A percentile compares a stretch with the other conserved stretches of the same genome.
phyloP scores from a whole-genome alignment of 2,329 filamentous ascomycete genomes.

The Lasiodiplodia citricola region DNA sequence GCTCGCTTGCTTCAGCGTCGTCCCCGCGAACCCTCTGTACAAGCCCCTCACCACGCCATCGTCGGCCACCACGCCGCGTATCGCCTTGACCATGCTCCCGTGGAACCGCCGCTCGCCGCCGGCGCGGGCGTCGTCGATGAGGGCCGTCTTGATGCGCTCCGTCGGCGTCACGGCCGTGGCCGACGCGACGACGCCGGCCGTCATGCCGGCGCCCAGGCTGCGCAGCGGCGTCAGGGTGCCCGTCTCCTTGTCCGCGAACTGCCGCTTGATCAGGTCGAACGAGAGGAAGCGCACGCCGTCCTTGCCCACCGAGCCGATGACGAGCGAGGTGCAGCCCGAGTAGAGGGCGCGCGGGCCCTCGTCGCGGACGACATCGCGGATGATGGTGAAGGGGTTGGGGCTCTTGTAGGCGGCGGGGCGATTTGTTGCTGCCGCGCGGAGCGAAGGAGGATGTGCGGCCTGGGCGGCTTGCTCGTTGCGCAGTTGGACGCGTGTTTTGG shows the following conservation, averaged over 20 bases:
- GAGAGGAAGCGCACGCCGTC: conserved; percentile 70
- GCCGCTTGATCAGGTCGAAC: conserved; percentile 68
- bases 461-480: conserved; percentile 39
- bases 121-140: conserved; percentile 65
- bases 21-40: conserved; percentile 65
- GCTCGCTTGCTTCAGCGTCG: conserved; percentile 66
- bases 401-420: neutral
- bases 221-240: conserved; percentile 79
- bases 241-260: conserved; percentile 60
- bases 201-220: conserved; percentile 88
- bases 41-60: conserved; percentile 58
- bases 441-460: conserved; percentile 55
- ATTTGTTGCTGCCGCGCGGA: conserved; percentile 50
- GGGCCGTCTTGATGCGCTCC: conserved; percentile 70
- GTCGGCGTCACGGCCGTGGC: conserved; percentile 72
- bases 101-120: conserved; percentile 53
- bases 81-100: conserved; percentile 56
- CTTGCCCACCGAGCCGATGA: conserved; percentile 67
- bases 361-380: conserved; percentile 58
- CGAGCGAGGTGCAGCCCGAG: conserved; percentile 66
- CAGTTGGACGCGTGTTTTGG: conserved; percentile 69
- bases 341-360: conserved; percentile 66
- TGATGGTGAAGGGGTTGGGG: conserved; percentile 62
- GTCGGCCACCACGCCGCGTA: conserved; percentile 55
- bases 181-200: conserved; percentile 94